These are phyloP conservation scores for Boletus reticulatus DNA, from an alignment of 768 basidiomycete species.

Conservation along the genomic window DNA sequence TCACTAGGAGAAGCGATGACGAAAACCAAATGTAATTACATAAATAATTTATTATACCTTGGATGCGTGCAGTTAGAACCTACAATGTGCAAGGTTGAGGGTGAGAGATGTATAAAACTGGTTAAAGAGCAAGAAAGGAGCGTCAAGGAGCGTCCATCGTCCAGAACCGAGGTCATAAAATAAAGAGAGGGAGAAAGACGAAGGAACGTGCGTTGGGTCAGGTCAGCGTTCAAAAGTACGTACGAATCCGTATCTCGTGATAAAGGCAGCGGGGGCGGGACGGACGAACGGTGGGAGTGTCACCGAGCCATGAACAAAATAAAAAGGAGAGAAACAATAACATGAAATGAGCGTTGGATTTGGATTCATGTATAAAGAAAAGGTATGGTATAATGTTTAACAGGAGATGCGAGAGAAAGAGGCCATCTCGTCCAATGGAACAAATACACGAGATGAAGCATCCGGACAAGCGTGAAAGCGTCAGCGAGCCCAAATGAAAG, in stretches of 20 bases:
- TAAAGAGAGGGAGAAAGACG: neutral
- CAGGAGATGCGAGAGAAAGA: neutral
- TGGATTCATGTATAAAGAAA: too few relatives aligned
- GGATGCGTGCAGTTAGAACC: too few relatives aligned
- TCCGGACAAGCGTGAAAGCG: neutral
- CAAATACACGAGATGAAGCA: conserved; percentile 11
- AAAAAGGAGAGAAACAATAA: too few relatives aligned
- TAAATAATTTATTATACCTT: too few relatives aligned
- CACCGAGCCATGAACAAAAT: too few relatives aligned
- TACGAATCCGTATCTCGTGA: neutral
- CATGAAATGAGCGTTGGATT: neutral
- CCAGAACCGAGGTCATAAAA: neutral
- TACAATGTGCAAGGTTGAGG: too few relatives aligned
- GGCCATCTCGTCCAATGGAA: neutral
- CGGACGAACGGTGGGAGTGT: too few relatives aligned
- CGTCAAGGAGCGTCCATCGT: conserved; percentile 7
- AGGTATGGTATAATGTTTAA: too few relatives aligned
- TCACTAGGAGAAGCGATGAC: too few relatives aligned
- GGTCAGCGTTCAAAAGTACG: neutral
- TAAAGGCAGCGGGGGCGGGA: neutral
- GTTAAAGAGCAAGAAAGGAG: conserved; percentile 1
- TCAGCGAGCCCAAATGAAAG: too few relatives aligned
- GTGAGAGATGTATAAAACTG: too few relatives aligned
- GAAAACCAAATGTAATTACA: too few relatives aligned
- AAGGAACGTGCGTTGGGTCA: conserved; percentile 10